phyloP scores from a whole-genome alignment of 2,329 filamentous ascomycete genomes.

The Dothistroma pini region DNA sequence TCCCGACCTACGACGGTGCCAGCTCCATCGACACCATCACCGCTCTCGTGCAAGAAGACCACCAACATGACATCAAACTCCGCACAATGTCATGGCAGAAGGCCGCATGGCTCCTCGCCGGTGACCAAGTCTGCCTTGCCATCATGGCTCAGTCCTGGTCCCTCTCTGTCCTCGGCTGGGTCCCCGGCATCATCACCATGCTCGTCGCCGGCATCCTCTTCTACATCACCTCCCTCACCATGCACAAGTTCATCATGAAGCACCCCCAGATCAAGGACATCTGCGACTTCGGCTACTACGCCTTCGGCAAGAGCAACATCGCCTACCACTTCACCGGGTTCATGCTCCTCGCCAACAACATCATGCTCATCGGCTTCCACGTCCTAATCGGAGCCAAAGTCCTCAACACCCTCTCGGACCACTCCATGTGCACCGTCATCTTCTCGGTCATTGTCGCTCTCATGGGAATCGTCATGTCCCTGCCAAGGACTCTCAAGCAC shows the following conservation, averaged over 20 bases:
- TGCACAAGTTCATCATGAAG: slow-evolving; percentile 53
- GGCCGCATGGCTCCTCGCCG: slow-evolving; percentile 47
- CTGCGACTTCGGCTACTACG: slow-evolving; percentile 50
- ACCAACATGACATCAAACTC: slow-evolving; percentile 50
- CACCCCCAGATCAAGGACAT: slow-evolving; percentile 50
- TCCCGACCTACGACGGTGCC: slow-evolving; percentile 14
- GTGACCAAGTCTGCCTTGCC: slow-evolving; percentile 51
- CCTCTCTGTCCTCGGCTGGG: slow-evolving; percentile 48
- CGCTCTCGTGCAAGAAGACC: slow-evolving; percentile 36
- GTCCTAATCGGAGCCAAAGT: slow-evolving; percentile 49
- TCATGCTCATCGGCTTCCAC: slow-evolving; percentile 51
- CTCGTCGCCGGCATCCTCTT: slow-evolving; percentile 44
- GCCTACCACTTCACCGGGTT: slow-evolving; percentile 47
- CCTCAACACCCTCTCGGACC: slow-evolving; percentile 48
- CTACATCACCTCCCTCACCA: slow-evolving; percentile 51
- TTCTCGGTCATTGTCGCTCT: slow-evolving; percentile 47
- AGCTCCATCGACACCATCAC: slow-evolving; percentile 25
- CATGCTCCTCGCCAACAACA: slow-evolving; percentile 52
- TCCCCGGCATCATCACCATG: slow-evolving; percentile 48
- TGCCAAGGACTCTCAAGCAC: slow-evolving; percentile 46
- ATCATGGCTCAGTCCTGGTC: slow-evolving; percentile 54
- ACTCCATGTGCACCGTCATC: slow-evolving; percentile 48
- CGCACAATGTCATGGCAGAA: slow-evolving; percentile 55
- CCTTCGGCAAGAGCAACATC: slow-evolving; percentile 42
- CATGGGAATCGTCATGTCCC: slow-evolving; percentile 47